A percentile compares a stretch with the other conserved stretches of the same genome.
These are phyloP conservation scores for Nepenthes alata DNA, from an alignment of 179 eudicot species.

Conservation along the genomic window DNA sequence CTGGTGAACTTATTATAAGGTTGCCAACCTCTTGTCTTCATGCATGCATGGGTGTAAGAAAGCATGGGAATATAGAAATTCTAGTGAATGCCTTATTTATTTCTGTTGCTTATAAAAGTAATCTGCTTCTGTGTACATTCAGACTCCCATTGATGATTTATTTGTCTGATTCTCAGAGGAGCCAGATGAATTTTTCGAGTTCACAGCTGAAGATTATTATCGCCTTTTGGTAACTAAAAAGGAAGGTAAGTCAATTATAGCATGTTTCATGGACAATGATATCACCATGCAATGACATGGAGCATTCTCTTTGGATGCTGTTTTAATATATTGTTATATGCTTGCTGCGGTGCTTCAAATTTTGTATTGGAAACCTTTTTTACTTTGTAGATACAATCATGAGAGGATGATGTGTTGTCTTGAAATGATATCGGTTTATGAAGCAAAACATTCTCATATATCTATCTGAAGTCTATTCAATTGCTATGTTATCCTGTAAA, in stretches of 20 bases:
- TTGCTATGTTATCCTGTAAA: no score
- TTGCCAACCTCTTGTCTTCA: not conserved
- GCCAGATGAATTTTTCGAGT: slow-evolving; percentile 65
- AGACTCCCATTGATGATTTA: not conserved
- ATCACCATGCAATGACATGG: not conserved
- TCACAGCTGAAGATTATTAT: slow-evolving; percentile 70
- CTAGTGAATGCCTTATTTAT: not conserved
- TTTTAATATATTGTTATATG: not conserved
- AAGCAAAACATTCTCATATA: no score
- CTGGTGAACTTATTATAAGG: no score
- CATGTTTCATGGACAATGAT: not conserved
- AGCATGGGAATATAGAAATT: not conserved
- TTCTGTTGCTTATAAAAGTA: not conserved
- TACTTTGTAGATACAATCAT: no score
- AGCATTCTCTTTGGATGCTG: not conserved
- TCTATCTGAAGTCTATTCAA: no score
- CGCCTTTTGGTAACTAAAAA: slow-evolving; percentile 45
- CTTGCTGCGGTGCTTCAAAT: not conserved
- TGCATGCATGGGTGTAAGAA: not conserved
- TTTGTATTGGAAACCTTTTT: not conserved
- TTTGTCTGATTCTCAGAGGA: slow-evolving; percentile 31
- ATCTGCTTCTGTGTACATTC: no score
- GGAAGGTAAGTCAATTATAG: slow-evolving; percentile 33
- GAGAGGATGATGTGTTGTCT: no score
- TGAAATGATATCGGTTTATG: no score